A percentile compares a stretch with the other conserved stretches of the same genome.
Conservation (phyloP, 306 rosid species). For the Biancaea sappan region DNA sequence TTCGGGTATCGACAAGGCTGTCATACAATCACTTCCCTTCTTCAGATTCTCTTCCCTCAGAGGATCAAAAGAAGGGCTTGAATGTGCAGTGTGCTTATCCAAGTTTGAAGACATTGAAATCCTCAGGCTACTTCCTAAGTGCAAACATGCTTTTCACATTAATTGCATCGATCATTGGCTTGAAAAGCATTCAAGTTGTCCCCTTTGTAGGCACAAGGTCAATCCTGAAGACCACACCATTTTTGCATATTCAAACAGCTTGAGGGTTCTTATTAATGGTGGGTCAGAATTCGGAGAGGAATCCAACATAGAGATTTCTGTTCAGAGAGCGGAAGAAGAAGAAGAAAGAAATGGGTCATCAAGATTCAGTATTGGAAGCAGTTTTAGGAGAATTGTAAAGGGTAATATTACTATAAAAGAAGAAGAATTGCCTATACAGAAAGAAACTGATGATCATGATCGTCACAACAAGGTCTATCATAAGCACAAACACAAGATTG, state of each 20-base stretch:
- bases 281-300: conserved; percentile 60
- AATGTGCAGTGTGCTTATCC: conserved; percentile 84
- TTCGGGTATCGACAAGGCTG: conserved; percentile 83
- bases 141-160: conserved; percentile 92
- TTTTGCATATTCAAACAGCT: conserved; percentile 63
- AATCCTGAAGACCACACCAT: conserved; percentile 62
- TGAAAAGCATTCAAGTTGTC: conserved; percentile 88
- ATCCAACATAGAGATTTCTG: conserved; percentile 73
- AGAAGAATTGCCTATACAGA: conserved; percentile 52
- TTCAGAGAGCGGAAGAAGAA: conserved; percentile 87
- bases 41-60: conserved; percentile 81
- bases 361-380: conserved; percentile 83
- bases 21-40: conserved; percentile 93
- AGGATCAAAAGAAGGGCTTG: conserved; percentile 88
- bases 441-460: conserved; percentile 35
- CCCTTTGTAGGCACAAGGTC: conserved; percentile 80
- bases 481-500: conserved; percentile 74
- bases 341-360: conserved; percentile 49
- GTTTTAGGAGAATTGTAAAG: conserved; percentile 65
- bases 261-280: conserved; percentile 50
- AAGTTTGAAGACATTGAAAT: conserved; percentile 84
- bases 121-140: conserved; percentile 79
- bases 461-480: conserved; percentile 48
- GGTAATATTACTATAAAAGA: conserved; percentile 33
- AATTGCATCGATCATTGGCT: conserved; percentile 93